phyloP scores from a whole-genome alignment of 1,139 yeast species.

The Citeromyces siamensis region DNA sequence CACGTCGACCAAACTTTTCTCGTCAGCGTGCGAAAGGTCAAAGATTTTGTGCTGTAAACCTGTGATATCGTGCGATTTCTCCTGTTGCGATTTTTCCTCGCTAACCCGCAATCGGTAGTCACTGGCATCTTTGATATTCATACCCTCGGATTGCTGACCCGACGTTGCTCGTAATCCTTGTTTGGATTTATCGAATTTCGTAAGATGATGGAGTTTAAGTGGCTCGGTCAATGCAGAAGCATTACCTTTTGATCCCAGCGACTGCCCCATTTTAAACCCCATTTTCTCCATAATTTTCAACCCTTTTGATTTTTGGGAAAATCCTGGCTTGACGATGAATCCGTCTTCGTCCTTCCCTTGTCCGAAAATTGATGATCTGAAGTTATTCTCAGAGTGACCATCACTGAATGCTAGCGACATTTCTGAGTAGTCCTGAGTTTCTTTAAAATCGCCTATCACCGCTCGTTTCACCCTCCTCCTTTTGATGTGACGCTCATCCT shows the following conservation, averaged over 20 bases:
- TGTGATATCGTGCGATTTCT: constrained; percentile 6
- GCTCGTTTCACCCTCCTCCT: no score
- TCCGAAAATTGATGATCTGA: constrained; percentile 2
- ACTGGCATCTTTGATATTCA: constrained; percentile 9
- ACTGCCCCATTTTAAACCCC: constrained; percentile 38
- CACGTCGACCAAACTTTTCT: background rate
- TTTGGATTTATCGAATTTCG: background rate
- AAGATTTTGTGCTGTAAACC: background rate
- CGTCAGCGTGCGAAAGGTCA: background rate
- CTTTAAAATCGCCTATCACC: no score
- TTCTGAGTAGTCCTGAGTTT: background rate
- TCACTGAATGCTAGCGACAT: background rate
- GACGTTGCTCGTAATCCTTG: constrained; percentile 7
- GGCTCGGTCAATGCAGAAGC: background rate
- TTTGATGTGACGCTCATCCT: background rate
- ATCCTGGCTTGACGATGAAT: background rate
- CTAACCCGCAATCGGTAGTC: constrained; percentile 14
- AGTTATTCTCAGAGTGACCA: background rate
- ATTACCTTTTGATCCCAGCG: constrained; percentile 23
- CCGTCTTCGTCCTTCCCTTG: background rate
- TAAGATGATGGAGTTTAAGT: background rate
- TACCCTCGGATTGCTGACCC: constrained; percentile 7
- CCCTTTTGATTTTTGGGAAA: constrained; percentile 25
- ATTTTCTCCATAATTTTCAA: constrained; percentile 39
- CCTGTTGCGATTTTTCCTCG: constrained; percentile 10